Base-by-base conservation (phyloP, 2,329 filamentous ascomycete species). In the Aureobasidium sp. region DNA sequence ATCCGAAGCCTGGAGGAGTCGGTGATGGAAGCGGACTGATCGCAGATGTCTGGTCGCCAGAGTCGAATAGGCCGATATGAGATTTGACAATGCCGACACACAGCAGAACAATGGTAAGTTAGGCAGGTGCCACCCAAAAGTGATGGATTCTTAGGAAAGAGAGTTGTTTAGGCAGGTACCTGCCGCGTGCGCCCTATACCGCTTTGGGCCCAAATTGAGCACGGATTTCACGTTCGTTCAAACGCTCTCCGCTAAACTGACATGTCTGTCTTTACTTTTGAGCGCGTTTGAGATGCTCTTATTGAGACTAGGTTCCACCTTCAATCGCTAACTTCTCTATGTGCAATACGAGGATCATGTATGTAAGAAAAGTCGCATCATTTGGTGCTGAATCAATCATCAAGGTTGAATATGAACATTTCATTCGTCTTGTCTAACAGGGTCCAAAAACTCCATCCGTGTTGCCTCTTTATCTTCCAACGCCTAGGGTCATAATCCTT, bases 401-500 rank as follows among this genome's bases (percentile, higher is more conserved):
- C 42, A 17, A 49, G 15, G 17, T 48, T 24, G 22, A 39, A 15
- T 48, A 31, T 49, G n/a, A 49, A 49, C 31, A 59, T 59, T 59
- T 40, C 56, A 59, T 39, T 49, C 29, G 22, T 48, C 22, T 57
- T 40, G 29, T 31, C 22, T 59, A 24, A 59, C 56, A 49, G n/a
- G 14, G 14, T 47, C 54, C 54, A 39, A 49, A 48, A 59, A 59
- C 56, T 59, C 56, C 56, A 39, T 40, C 56, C 56, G 42, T 31
- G 31, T 14, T 49, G 22, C 15, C 44, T 44, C 40, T 57, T 59
- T 59, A 49, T 59, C 22, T 47, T 59, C 42, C 19, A 49, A 48
- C 56, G 56, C 44, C 56, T 14, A 40, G 27, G 24, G 14, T 45
- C 56, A 33, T 48, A 15, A 59, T 31, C 19, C 35, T 39, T 88